Conservation (phyloP, 495 filamentous ascomycete genomes). For the Xylaria scruposa region DNA sequence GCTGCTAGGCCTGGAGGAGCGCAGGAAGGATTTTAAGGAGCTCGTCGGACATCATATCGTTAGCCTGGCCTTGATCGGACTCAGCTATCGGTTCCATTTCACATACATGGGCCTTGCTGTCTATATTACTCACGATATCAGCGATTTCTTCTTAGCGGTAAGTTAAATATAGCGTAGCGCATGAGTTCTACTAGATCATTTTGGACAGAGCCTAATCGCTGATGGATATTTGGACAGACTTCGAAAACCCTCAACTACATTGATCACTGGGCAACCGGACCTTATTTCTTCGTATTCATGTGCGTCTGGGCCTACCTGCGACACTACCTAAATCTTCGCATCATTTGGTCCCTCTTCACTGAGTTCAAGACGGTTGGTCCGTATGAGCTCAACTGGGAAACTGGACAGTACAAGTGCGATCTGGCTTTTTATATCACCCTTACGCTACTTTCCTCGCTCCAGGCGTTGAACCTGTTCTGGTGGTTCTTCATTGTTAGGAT, state of each 20-base stretch:
- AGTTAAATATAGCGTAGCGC: conserved; percentile 42
- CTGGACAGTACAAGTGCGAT: conserved; percentile 81
- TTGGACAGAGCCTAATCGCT: conserved; percentile 4
- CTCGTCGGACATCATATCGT: conserved; percentile 94
- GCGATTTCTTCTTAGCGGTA: conserved; percentile 96
- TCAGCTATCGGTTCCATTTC: conserved; percentile 98
- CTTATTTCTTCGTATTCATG: conserved; percentile 87
- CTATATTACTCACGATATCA: conserved; percentile 95
- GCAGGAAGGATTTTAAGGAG: conserved; percentile 95
- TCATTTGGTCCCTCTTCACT: conserved; percentile 83
- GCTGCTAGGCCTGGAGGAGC: conserved; percentile 89
- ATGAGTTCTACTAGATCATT: not conserved
- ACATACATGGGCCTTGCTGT: conserved; percentile 97
- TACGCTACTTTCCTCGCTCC: conserved; percentile 70
- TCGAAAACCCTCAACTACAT: conserved; percentile 96
- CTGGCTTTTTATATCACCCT: conserved; percentile 79
- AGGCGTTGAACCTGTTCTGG: conserved; percentile 88
- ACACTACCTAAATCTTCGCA: conserved; percentile 88
- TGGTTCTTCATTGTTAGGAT: conserved; percentile 81
- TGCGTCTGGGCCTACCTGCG: conserved; percentile 89
- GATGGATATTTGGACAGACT: conserved; percentile 59
- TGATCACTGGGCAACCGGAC: conserved; percentile 74
- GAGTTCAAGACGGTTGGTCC: conserved; percentile 90
- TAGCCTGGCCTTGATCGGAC: conserved; percentile 81
- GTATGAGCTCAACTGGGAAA: conserved; percentile 85